Evolutionary conservation across 352 stramenopile species (phyloP), one percentile per base, ranked within the genome.

Genomic region (Phytophthora pseudosyringae): DNA sequence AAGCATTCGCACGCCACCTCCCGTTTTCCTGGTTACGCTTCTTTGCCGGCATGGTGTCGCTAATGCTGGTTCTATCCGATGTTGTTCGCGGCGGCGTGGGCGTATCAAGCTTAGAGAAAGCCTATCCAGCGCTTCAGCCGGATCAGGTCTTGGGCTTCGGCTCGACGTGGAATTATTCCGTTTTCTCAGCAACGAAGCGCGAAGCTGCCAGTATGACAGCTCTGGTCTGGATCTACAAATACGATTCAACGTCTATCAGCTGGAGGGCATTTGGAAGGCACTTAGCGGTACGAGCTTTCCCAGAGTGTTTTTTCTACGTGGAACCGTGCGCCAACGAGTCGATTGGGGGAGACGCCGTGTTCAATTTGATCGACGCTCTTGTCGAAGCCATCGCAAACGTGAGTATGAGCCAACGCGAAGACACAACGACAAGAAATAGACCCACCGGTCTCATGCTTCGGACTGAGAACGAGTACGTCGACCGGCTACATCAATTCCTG

Each of bases 401-500:
- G 0, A 50, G 46, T 5, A 52, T 26, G 6, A 41, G 11, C 0
- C 18, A n/a, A 15, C 15, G 45, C 7, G 12, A 21, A 44, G 18
- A 11, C 7, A 18, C 18, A 18, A 1, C 13, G 5, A 10, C 25
- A 16, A 21, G 41, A 10, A 29, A 4, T 13, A 43, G 46, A 3
- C 56, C 64, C 0, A 13, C 50, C n/a, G 44, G n/a, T 0, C 9
- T 71, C 3, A 64, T 25, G 9, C 31, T 77, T 4, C 69, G 69
- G 1, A 69, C 69, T 0, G 57, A 76, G 41, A 72, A 47, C 18
- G 45, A 59, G 9, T 86, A 61, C 10, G 39, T 74, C 28, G 75
- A 86, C 15, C 75, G 75, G 2, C 15, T 86, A 11, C 71, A 86
- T 41, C 62, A 86, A 10, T 78, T 71, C 35, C 10, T 76, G 36